Base-by-base conservation (phyloP, 1,284 basidiomycete species). In the Paramarasmius palmivorus region DNA sequence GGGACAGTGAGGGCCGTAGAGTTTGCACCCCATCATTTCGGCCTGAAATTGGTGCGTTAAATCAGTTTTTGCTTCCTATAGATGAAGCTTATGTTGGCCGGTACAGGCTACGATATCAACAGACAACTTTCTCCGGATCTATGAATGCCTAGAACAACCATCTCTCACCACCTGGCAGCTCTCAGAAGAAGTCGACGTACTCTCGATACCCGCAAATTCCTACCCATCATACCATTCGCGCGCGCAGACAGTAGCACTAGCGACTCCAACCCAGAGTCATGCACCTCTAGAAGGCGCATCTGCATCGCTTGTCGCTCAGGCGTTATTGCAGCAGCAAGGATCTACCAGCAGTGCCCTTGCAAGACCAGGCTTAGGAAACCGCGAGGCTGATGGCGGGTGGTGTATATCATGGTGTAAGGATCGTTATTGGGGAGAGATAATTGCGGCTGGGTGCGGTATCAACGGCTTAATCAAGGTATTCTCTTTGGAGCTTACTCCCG, bases 341-440 rank as follows among this genome's bases (percentile, higher is more conserved):
- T 78, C 29, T 73, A 81, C 38, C 70, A 74, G 55, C 76, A 77
- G 54, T 65, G 59, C 34, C 49, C 59, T 12, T 32, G 57, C 50
- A 51, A 57, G 83, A 38, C 73, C 79, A n/a, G 83, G 82, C 0
- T 57, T 77, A 15, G 86, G 85, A 0, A 84, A 82, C 59, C 75
- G 83, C 29, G 90, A 92, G 67, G 92, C 92, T 1, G 88, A 92
- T 56, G 93, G 93, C 8, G 95, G 92, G 0, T 97, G 94, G 93
- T 88, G 87, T 56, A 69, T 98, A 41, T 90, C 88, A 19, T 98
- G 94, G 93, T 97, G 94, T 69, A 92, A 92, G 64, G 95, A 98
- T 62, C 79, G 82, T 56, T 95, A 93, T 70, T 95, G 93, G 93
- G 94, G 95, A 1, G 90, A 94, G 64, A 67, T 95, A 22, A 73